Evolutionary conservation across 164 flowering plant genomes (phyloP), one percentile per base, ranked within the genome.

Genomic region (Vitis cinerea): DNA sequence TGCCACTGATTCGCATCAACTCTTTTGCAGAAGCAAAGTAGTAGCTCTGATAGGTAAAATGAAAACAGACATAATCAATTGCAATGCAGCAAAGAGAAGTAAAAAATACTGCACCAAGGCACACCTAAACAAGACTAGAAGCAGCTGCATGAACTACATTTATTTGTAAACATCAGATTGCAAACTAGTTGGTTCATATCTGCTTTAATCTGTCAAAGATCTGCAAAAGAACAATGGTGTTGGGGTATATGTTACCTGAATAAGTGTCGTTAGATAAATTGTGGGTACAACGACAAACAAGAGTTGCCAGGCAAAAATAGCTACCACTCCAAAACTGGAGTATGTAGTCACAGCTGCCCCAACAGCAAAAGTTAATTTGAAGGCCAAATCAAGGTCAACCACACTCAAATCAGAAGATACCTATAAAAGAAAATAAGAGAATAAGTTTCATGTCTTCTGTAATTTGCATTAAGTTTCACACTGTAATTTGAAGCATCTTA

Each of bases 341-440:
- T 74, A 89, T 0, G 80, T 57, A 59, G 76, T 84, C 17, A 75
- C 70, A 44, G 92, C 75, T 27, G 93, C 29, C 54, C 81, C 86
- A 13, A 80, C 51, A 1, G 87, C 52, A 55, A 82, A 71, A 11
- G 72, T 60, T 4, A 85, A 71, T 53, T 63, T 76, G 74, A 85
- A 80, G 9, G 91, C 82, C 37, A 90, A 48, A 72, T 89, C 89
- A 19, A 86, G 83, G 71, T 91, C 96, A 6, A 89, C 77, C 10
- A 82, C 83, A 66, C 90, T 89, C 76, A 89, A 74, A 84, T 91
- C 94, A 52, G 87, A 72, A n/a, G 94, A 89, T 9, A 88, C 86
- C 97, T 90, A 60, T 55, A 75, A n/a, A 73, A 52, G 17, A 48
- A 37, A 65, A 55, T 17, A 6, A 55, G 47, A 68, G 48, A 3